A percentile compares a stretch with the other conserved stretches of the same genome.
These are phyloP conservation scores for Austroboletus rostrupii DNA, from an alignment of 1,284 basidiomycete species.

Conservation along the genomic window DNA sequence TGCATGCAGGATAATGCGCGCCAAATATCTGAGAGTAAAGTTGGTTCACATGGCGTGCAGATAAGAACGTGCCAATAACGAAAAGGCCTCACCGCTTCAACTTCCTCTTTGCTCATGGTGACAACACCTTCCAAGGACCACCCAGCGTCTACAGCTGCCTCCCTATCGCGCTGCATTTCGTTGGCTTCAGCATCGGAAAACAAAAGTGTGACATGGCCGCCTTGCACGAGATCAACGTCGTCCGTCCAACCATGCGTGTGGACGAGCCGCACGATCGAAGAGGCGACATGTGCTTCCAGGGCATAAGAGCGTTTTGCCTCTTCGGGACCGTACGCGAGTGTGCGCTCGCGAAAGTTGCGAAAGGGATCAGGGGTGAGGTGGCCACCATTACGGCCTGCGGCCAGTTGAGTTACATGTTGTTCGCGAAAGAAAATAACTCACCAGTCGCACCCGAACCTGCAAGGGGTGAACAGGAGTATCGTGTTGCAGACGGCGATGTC, in stretches of 20 bases:
- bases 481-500: background rate
- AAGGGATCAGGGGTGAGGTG: slow-evolving; percentile 62
- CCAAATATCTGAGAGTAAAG: slow-evolving; percentile 47
- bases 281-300: slow-evolving; percentile 57
- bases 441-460: slow-evolving; percentile 80
- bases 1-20: slow-evolving; percentile 48
- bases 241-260: slow-evolving; percentile 39
- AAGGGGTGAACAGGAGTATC: background rate
- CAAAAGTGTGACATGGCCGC: slow-evolving; percentile 44
- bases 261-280: slow-evolving; percentile 49
- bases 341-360: slow-evolving; percentile 39
- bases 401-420: too few relatives aligned
- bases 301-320: slow-evolving; percentile 53
- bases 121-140: slow-evolving; percentile 41
- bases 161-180: slow-evolving; percentile 41
- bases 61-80: background rate
- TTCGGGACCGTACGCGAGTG: slow-evolving; percentile 41
- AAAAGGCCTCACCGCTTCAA: slow-evolving; percentile 39
- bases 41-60: background rate
- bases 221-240: slow-evolving; percentile 60
- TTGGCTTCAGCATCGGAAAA: slow-evolving; percentile 32
- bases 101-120: slow-evolving; percentile 48
- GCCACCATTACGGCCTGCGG: slow-evolving; percentile 70
- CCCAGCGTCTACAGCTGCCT: slow-evolving; percentile 53
- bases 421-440: slow-evolving; percentile 22